Evolutionary conservation across 169 alveolate species (phyloP), one percentile per base, ranked within the genome.

Genomic region (Cyclospora cayetanensis): DNA sequence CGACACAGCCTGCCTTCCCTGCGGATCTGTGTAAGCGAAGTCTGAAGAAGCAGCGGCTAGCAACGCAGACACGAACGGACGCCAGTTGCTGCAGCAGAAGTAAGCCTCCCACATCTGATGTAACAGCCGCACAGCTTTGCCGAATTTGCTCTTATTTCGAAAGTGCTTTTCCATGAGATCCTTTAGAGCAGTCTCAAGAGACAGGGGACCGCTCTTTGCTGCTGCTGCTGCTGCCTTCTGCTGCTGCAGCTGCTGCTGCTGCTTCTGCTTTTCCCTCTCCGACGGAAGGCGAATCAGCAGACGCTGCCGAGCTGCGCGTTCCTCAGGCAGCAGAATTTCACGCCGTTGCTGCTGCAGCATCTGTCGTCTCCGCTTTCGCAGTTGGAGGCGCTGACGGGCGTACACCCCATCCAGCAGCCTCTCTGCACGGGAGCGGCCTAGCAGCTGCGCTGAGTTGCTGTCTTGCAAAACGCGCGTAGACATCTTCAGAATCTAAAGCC

Each of bases 361-460:
- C n/a, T 65, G 86, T 39, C 50, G 66, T 29, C 90, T 76, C 53
- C 55, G 82, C 60, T 92, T 55, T 25, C 22, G 41, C 43, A 60
- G 55, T 11, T 84, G 70, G 31, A 55, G 60, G 63, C 12, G 18
- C 65, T 74, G 89, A 4, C 63, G 74, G 20, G 34, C 68, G 53
- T 79, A 66, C 11, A 80, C 63, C n/a, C 66, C 66, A 43, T 89
- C 94, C 37, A 82, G 66, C 55, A 65, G 70, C 50, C 90, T 74
- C 65, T 63, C 90, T 27, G 92, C 93, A 15, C 86, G 52, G 39
- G 82, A 60, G 63, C 92, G 90, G 41, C 86, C 79, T n/a, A 70
- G 55, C 31, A 74, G 76, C 63, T 27, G 80, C 34, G 37, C 18
- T 39, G 90, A 20, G 20, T 91, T 88, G 5, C 79, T 18, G 25